phyloP scores from a whole-genome alignment of 2,329 filamentous ascomycete species.

The Fusarium sp. region DNA sequence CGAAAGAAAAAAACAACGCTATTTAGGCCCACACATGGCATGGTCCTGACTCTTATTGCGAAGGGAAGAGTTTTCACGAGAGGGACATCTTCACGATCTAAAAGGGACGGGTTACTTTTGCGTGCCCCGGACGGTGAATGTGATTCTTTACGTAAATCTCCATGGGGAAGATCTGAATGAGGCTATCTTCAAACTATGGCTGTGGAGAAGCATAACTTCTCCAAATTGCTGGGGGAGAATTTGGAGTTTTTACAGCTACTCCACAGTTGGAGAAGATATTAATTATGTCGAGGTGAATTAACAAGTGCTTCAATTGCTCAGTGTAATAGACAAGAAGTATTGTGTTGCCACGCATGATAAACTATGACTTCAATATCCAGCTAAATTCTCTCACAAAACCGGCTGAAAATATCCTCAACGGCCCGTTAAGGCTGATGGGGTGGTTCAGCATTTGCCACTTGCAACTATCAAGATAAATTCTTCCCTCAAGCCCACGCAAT shows the following conservation, averaged over 20 bases:
- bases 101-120: background rate
- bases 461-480: background rate
- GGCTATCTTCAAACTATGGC: background rate
- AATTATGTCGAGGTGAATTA: background rate
- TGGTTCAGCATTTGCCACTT: background rate
- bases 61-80: conserved; percentile 4
- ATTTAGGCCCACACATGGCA: conserved; percentile 28
- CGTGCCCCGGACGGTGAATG: conserved; percentile 18
- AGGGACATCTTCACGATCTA: conserved; percentile 20
- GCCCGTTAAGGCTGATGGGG: background rate
- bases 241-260: conserved; percentile 4
- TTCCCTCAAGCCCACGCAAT: background rate
- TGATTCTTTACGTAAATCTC: conserved; percentile 36
- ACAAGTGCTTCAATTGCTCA: background rate
- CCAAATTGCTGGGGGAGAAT: background rate
- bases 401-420: background rate
- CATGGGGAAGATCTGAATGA: conserved; percentile 31
- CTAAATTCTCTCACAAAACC: background rate
- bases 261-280: conserved; percentile 11
- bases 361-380: background rate
- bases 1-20: conserved; percentile 22
- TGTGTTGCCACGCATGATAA: background rate
- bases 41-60: conserved; percentile 18
- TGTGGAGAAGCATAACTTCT: conserved; percentile 12
- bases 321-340: background rate